Conservation (phyloP, 2,329 filamentous ascomycete genomes). For the Xylariales sp. region DNA sequence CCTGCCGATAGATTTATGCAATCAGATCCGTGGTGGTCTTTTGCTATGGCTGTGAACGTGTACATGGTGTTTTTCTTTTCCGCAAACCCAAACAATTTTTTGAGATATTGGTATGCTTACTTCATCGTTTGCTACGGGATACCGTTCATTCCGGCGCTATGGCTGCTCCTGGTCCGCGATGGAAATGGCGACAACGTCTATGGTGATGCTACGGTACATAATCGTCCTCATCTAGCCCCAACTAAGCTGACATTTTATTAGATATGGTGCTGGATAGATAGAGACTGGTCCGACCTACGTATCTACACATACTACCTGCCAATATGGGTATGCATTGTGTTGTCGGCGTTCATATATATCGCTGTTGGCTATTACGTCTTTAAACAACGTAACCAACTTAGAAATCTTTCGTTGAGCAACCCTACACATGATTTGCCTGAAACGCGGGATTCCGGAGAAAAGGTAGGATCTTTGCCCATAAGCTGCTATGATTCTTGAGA, state of each 20-base stretch:
- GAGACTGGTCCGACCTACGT: slow-evolving; percentile 65
- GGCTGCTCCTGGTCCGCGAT: slow-evolving; percentile 68
- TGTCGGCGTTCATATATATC: slow-evolving; percentile 66
- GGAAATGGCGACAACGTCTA: slow-evolving; percentile 58
- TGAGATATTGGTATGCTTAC: slow-evolving; percentile 77
- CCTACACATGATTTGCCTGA: slow-evolving; percentile 43
- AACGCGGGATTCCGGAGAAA: slow-evolving; percentile 49
- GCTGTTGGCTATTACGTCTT: slow-evolving; percentile 71
- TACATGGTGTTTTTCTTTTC: slow-evolving; percentile 74
- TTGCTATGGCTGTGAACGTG: slow-evolving; percentile 86
- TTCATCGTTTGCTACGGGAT: slow-evolving; percentile 76
- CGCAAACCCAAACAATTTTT: slow-evolving; percentile 74
- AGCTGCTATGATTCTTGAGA: not conserved
- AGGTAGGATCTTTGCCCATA: slow-evolving; percentile 39
- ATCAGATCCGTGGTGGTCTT: slow-evolving; percentile 80
- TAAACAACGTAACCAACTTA: slow-evolving; percentile 62
- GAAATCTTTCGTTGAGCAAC: slow-evolving; percentile 64
- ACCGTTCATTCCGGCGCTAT: slow-evolving; percentile 74
- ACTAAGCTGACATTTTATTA: slow-evolving; percentile 45
- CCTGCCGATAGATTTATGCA: slow-evolving; percentile 74
- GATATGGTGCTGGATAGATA: slow-evolving; percentile 73
- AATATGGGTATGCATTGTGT: slow-evolving; percentile 69
- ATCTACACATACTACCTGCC: slow-evolving; percentile 72
- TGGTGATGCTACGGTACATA: slow-evolving; percentile 66
- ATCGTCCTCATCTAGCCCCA: not conserved